Percentiles rank a stretch among this genome's conserved stretches.
Conservation (phyloP, 148 eudicot genomes). For the Drosera capensis region DNA sequence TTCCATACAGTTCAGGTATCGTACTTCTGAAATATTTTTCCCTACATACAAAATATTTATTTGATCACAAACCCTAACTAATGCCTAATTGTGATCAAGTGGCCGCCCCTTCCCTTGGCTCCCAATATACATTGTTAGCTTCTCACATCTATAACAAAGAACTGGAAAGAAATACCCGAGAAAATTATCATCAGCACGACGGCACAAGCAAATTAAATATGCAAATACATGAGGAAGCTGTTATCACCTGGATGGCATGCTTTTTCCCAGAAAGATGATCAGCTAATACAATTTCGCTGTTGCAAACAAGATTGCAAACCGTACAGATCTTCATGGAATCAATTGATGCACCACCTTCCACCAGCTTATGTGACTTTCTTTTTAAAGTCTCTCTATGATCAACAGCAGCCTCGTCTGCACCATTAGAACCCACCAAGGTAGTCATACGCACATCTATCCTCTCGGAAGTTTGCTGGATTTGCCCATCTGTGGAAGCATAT, state of each 20-base stretch:
- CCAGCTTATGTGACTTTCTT: slow-evolving; percentile 20
- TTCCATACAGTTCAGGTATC: too few relatives aligned
- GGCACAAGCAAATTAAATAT: too few relatives aligned
- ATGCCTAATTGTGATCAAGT: too few relatives aligned
- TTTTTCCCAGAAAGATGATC: slow-evolving; percentile 30
- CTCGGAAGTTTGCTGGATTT: slow-evolving; percentile 8
- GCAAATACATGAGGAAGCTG: neutral
- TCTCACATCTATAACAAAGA: too few relatives aligned
- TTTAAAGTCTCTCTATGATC: slow-evolving; percentile 10
- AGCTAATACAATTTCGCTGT: slow-evolving; percentile 22
- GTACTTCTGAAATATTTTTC: too few relatives aligned
- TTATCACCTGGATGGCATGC: slow-evolving; percentile 28
- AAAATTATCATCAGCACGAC: too few relatives aligned
- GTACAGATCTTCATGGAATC: slow-evolving; percentile 15
- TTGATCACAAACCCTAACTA: too few relatives aligned
- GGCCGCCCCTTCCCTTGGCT: too few relatives aligned
- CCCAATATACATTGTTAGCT: too few relatives aligned
- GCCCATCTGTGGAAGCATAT: slow-evolving; percentile 5
- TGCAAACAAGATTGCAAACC: slow-evolving; percentile 26
- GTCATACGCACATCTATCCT: neutral
- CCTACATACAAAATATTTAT: too few relatives aligned
- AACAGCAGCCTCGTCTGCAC: slow-evolving; percentile 1
- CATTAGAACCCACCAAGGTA: slow-evolving; percentile 1
- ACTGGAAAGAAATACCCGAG: too few relatives aligned
- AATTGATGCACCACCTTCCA: slow-evolving; percentile 17